Base-by-base conservation (phyloP, 2,329 filamentous ascomycete species). In the Camillea tinctor region DNA sequence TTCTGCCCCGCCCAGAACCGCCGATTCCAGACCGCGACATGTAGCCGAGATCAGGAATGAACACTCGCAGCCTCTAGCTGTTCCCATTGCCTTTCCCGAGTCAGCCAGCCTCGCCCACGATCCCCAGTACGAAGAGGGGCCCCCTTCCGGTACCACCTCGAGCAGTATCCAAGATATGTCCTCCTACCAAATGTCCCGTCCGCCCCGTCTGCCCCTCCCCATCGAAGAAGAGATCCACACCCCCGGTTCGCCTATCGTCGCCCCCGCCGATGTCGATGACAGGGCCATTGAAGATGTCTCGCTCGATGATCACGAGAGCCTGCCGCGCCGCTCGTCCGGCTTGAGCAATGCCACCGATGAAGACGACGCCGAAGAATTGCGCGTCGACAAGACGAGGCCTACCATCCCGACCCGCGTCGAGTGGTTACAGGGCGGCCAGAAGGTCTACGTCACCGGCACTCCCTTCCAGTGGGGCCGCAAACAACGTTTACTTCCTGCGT, bases 381-480 rank as follows among this genome's bases (percentile, higher is more conserved):
- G 88, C 48, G 86, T 91, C 36, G 88, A 91, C 69, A 90, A 89
- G 75, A 87, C 87, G 19, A 85, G 88, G 63, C 89, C 90, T 48
- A 91, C 91, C 7, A 91, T 98, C 50, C 91, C 92, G 1, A 96
- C 92, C 1, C 80, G 85, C 60, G 87, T 99, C 60, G 91, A 96
- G 76, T 99, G 95, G 95, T 85, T 84, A 66, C 84, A 86, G 8
- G 87, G 87, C 56, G 93, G 91, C 60, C 91, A 96, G 60, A 96
- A 93, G 76, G 87, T 98, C 65, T 99, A 97, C 74, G 93, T 99
- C 52, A 99, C 95, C 0, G 94, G 94, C 66, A 98, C 95, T 20
- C 97, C 98, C 73, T 96, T 96, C 69, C 91, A 94, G 74, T 99
- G 95, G 95, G 93, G 96, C 77, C 89, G 90, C 74, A 98, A 98